Base-by-base conservation (phyloP, 2,329 filamentous ascomycete genomes). In the Penicillium sp. region DNA sequence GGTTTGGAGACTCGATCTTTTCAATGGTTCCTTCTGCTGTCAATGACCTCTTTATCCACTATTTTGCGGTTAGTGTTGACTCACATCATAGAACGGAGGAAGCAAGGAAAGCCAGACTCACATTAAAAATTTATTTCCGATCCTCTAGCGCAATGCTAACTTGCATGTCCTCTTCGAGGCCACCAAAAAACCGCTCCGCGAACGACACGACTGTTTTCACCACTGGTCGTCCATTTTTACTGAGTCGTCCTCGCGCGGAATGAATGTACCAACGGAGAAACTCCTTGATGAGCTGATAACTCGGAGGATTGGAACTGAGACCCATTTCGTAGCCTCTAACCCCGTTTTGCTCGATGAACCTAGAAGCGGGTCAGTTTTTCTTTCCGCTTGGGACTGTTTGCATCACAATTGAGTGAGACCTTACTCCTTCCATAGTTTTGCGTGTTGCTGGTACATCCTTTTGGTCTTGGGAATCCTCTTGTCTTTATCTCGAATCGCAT, bases 21-120 rank as follows among this genome's bases (percentile, higher is more conserved):
- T 57, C 23, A 57, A 61, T 42, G 15, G n/a, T 45, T 33, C 43
- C 47, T 53, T 59, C 48, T 6, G 23, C 56, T 51, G 26, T 40
- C 15, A 61, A 55, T 48, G 49, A 55, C 48, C 51, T 61, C 46
- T 20, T 61, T 33, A 61, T 42, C 56, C 42, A 61, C 58, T 61
- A 26, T 53, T 2, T 27, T 31, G 15, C 2, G 35, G n/a, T 61
- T 43, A 59, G 56, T 31, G n/a, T 33, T 53, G 9, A 35, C 23
- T 33, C 12, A 22, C 25, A 53, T 31, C 22, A 18, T 3, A 27
- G 29, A 52, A 53, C 12, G 15, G 35, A 15, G 37, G 18, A 43
- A 37, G 29, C 12, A 9, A 31, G 12, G 12, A 41, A 6, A 3
- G 4, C 33, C 31, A 8, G 26, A 18, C 58, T 60, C 48, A 58